Evolutionary conservation across 192 early-diverging fungal genomes (phyloP).

Genomic region (Glomus cerebriforme): DNA sequence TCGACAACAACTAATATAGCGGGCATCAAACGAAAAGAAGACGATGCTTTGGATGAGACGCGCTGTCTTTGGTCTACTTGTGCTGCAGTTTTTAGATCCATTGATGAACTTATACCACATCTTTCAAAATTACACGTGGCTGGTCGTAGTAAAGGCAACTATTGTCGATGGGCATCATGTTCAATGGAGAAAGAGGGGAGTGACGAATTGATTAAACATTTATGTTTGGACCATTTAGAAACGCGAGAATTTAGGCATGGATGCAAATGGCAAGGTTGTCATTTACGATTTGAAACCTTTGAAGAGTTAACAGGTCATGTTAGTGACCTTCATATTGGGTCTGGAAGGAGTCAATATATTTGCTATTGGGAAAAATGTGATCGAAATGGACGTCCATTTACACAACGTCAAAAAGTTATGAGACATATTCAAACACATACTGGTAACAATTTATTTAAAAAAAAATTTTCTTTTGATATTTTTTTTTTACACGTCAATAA

Average conservation of each 20-base stretch:
- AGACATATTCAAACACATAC: constrained; percentile 87
- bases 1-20: neutral
- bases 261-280: constrained; percentile 76
- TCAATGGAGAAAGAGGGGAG: constrained; percentile 48
- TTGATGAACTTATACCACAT: constrained; percentile 55
- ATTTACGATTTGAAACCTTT: constrained; percentile 56
- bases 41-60: constrained; percentile 19
- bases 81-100: constrained; percentile 49
- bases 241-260: constrained; percentile 54
- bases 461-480: neutral
- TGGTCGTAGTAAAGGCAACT: constrained; percentile 35
- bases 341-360: constrained; percentile 55
- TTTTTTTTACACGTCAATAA: neutral
- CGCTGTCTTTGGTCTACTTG: constrained; percentile 55
- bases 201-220: constrained; percentile 61
- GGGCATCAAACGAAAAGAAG: constrained; percentile 17
- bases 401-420: constrained; percentile 63
- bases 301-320: constrained; percentile 67
- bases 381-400: constrained; percentile 51
- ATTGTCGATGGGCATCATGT: constrained; percentile 69
- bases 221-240: constrained; percentile 59
- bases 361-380: constrained; percentile 57
- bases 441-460: constrained; percentile 24
- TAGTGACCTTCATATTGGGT: constrained; percentile 64
- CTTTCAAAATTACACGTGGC: constrained; percentile 51